Base-by-base conservation (phyloP, 805 yeast species). In the Isabelozyma pseudorhagii region DNA sequence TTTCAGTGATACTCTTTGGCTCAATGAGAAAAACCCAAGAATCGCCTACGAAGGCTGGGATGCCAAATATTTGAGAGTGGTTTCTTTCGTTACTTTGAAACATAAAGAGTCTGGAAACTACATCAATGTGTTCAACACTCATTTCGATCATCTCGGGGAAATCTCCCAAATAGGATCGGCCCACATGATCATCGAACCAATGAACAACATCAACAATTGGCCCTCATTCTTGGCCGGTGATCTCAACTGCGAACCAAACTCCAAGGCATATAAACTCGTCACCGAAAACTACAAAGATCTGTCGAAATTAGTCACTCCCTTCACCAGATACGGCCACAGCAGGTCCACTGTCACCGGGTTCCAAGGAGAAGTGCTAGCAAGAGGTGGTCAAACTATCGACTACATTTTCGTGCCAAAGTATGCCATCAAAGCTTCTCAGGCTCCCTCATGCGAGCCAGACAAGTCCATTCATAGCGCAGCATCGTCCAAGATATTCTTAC, bases 121-220 rank as follows among this genome's bases (percentile, higher is more conserved):
- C 44, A 52, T 71, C 42, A 70, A 69, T 49, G 62, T 71, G 13
- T 60, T 68, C 55, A 64, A 72, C 46, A 74, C 71, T 52, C 65
- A 80, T 59, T 66, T 71, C 46, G 76, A 71, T 54, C 75, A 71
- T 46, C 47, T 54, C 18, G 76, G 76, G 1, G 59, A 50, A 28
- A 41, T 48, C 13, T 67, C 75, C 3, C 54, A 72, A 34, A 47
- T 61, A 4, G 63, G 65, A 38, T 63, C 69, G 48, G 68, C 68
- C 11, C 55, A 64, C 45, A 50, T 71, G 48, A 67, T 71, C 40
- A 50, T 62, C 6, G 53, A 63, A 25, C 60, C 58, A 45, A 65
- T 71, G 61, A 47, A 54, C 5, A 50, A 48, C 17, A 59, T 64
- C 21, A 59, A 61, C 25, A 39, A 46, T 18, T 68, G 73, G 72